Percentiles rank a stretch among this genome's conserved stretches.
These are phyloP conservation scores for Pyrenopolyporus hunteri DNA, from an alignment of 495 filamentous ascomycete species.

Conservation along the genomic window DNA sequence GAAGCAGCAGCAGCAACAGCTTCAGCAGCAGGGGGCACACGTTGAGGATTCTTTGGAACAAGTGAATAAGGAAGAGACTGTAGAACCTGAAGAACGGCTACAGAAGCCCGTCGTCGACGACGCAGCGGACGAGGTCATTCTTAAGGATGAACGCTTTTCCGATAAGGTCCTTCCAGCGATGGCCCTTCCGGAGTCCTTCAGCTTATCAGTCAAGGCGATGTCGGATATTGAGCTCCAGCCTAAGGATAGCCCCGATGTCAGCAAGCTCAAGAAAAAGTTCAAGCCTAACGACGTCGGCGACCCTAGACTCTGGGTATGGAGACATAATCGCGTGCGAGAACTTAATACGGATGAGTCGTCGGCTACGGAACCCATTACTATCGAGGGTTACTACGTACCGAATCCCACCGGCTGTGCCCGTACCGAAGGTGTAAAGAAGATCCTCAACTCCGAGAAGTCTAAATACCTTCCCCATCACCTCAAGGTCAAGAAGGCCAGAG, in stretches of 20 bases:
- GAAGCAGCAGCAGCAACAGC: too few species aligned
- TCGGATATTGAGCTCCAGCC: conserved; percentile 51
- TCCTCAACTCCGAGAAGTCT: conserved; percentile 94
- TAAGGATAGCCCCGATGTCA: conserved; percentile 76
- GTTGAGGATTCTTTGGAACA: conserved; percentile 40
- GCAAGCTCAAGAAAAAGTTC: conserved; percentile 83
- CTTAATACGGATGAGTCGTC: conserved; percentile 63
- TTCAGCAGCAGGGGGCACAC: conserved; percentile 49
- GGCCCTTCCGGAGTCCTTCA: conserved; percentile 31
- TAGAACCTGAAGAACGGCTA: conserved; percentile 34
- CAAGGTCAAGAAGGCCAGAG: conserved; percentile 86
- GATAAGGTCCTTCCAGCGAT: conserved; percentile 40
- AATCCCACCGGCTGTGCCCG: conserved; percentile 84
- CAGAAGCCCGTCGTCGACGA: conserved; percentile 20
- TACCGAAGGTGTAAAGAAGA: conserved; percentile 92
- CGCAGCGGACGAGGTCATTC: conserved; percentile 15
- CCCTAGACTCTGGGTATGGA: conserved; percentile 83
- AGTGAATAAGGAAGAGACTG: conserved; percentile 40
- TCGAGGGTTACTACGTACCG: conserved; percentile 89
- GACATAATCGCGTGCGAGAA: conserved; percentile 84
- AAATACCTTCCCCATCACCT: conserved; percentile 98
- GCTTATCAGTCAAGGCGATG: conserved; percentile 33
- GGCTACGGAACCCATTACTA: conserved; percentile 56
- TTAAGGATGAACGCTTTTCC: conserved; percentile 40
- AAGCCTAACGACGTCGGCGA: conserved; percentile 64